phyloP scores from a whole-genome alignment of 495 filamentous ascomycete species.

The Aspergillus heteromorphus region DNA sequence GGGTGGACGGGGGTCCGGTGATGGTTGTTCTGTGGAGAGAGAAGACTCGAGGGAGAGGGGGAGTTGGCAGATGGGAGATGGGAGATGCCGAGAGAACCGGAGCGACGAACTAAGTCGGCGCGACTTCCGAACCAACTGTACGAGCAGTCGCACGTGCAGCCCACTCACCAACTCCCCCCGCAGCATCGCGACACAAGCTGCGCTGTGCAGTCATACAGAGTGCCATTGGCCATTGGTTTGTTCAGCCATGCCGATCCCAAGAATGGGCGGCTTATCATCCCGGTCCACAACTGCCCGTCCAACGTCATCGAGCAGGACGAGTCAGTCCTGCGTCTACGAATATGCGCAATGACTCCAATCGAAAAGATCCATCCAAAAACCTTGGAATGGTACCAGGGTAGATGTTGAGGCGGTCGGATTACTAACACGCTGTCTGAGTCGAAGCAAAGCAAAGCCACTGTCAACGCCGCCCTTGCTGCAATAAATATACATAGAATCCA shows the following conservation, averaged over 20 bases:
- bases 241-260: background rate
- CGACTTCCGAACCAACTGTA: background rate
- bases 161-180: background rate
- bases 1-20: background rate
- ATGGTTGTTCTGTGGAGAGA: background rate
- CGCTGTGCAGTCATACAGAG: background rate
- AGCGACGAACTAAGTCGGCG: background rate
- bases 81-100: conserved; percentile 2
- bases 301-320: conserved; percentile 16
- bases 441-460: background rate
- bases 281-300: background rate
- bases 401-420: background rate
- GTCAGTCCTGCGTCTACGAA: background rate
- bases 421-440: background rate
- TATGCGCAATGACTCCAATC: background rate
- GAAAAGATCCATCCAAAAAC: background rate
- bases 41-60: background rate
- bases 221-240: background rate
- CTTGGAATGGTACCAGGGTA: background rate
- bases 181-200: conserved; percentile 7
- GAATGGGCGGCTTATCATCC: background rate
- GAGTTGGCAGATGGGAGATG: background rate
- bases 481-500: background rate
- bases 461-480: background rate
- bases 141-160: conserved; percentile 7